A percentile compares a stretch with the other conserved stretches of the same genome.
These are phyloP conservation scores for Hysterangium stoloniferum DNA, from an alignment of 768 basidiomycete species.

Conservation along the genomic window DNA sequence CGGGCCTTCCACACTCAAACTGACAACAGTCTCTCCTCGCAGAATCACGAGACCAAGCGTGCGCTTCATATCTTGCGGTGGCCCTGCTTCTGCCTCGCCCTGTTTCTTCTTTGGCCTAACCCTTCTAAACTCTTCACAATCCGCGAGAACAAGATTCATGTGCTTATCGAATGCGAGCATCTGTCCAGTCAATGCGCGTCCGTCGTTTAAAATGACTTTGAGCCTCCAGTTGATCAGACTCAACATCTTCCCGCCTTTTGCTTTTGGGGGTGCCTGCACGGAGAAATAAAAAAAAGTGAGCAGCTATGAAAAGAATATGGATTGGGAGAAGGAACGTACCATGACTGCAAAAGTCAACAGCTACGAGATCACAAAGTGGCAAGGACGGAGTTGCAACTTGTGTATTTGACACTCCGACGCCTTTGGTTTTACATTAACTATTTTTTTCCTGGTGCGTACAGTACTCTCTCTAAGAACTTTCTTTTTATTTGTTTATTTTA, in stretches of 20 bases:
- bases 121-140: constrained; percentile 95
- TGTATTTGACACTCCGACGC: too few species aligned
- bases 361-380: too few species aligned
- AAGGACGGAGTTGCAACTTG: too few species aligned
- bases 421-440: too few species aligned
- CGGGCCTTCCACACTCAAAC: constrained; percentile 89
- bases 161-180: constrained; percentile 99
- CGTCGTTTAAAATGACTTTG: constrained; percentile 96
- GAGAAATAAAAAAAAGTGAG: not conserved
- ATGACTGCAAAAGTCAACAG: too few species aligned
- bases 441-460: too few species aligned
- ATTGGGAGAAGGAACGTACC: too few species aligned
- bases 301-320: too few species aligned
- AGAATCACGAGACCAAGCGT: constrained; percentile 94
- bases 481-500: too few species aligned
- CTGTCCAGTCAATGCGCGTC: constrained; percentile 90
- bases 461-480: too few species aligned
- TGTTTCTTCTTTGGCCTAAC: constrained; percentile 89
- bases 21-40: constrained; percentile 94
- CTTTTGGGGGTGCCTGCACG: constrained; percentile 86
- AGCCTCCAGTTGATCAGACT: constrained; percentile 96
- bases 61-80: constrained; percentile 92
- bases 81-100: constrained; percentile 61
- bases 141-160: constrained; percentile 98
- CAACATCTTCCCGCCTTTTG: constrained; percentile 98